These are phyloP conservation scores for Hypoxylon sp. DNA, from an alignment of 2,329 filamentous ascomycete genomes.

Conservation along the genomic window DNA sequence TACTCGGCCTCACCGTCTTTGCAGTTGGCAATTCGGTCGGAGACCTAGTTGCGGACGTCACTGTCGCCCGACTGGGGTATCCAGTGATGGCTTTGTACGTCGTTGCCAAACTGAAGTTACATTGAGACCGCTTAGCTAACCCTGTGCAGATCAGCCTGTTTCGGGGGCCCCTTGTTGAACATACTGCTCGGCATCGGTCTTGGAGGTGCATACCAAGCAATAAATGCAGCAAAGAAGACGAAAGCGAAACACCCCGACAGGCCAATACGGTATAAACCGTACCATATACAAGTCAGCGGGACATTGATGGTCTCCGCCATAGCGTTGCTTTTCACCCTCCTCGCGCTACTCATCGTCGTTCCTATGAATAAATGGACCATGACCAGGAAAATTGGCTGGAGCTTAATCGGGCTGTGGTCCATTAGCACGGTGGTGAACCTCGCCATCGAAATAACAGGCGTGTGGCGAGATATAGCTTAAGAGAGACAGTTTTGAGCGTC, in stretches of 20 bases:
- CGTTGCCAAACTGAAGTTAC: conserved; percentile 11
- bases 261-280: conserved; percentile 78
- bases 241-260: conserved; percentile 77
- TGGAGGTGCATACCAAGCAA: conserved; percentile 88
- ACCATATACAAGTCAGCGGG: conserved; percentile 85
- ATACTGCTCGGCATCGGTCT: conserved; percentile 96
- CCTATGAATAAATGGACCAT: conserved; percentile 90
- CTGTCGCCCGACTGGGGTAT: conserved; percentile 91
- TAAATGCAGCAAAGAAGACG: conserved; percentile 75
- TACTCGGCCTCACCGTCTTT: conserved; percentile 94
- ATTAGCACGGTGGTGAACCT: conserved; percentile 87
- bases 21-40: conserved; percentile 96
- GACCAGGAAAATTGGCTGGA: conserved; percentile 85
- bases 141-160: conserved; percentile 80
- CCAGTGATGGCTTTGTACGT: conserved; percentile 91
- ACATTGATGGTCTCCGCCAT: conserved; percentile 88
- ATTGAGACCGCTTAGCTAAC: conserved; percentile 45
- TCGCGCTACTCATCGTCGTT: conserved; percentile 83
- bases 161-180: conserved; percentile 98
- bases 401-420: conserved; percentile 84
- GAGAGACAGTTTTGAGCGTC: conserved; percentile 6
- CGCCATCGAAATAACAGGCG: conserved; percentile 78
- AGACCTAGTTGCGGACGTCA: conserved; percentile 94
- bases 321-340: conserved; percentile 85
- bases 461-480: conserved; percentile 60